Evolutionary conservation across 352 stramenopile genomes (phyloP), one percentile per base, ranked within the genome.

Genomic region (Elongisporangium undulatum): DNA sequence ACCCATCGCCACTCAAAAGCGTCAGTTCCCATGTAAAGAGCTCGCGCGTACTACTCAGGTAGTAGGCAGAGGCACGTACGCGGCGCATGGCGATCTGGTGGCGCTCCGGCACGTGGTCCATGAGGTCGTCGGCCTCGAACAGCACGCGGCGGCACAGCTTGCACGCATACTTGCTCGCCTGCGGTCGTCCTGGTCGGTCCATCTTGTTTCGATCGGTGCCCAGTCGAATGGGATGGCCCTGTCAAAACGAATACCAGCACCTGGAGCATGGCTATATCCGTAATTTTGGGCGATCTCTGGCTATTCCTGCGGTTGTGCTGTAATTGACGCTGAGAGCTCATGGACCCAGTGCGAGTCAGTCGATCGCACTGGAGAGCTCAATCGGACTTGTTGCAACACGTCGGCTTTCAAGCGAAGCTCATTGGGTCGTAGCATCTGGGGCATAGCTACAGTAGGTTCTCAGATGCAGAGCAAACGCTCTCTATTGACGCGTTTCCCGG

Each of bases 131-230:
- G 61, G 63, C 82, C 50, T 70, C 87, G 67, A 93, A 93, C 20
- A 91, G 61, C 55, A 87, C 62, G 52, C 64, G 67, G 52, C 83
- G 81, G 68, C 83, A 93, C 56, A 87, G 75, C 57, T 82, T 87
- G 69, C 83, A 93, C 49, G 82, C 79, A 61, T 78, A 92, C 63
- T 72, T 67, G 34, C 56, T 68, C 26, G 50, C 54, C 16, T 48
- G 21, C 24, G 24, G 23, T 17, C 48, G 17, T 1, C 48, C 56
- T 4, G 48, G n/a, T n/a, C 26, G 24, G 51, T 49, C 52, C 58
- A 57, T 63, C 9, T 50, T 49, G 49, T 62, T 38, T 38, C n/a
- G n/a, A 48, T 56, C 29, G 52, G 53, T 17, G 41, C 34, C 34
- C 34, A 45, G 13, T 45, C 34, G 34, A 45, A 45, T 45, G 34